phyloP scores from a whole-genome alignment of 176 grass and related monocot species.

The Hsuehochloa calcarea region DNA sequence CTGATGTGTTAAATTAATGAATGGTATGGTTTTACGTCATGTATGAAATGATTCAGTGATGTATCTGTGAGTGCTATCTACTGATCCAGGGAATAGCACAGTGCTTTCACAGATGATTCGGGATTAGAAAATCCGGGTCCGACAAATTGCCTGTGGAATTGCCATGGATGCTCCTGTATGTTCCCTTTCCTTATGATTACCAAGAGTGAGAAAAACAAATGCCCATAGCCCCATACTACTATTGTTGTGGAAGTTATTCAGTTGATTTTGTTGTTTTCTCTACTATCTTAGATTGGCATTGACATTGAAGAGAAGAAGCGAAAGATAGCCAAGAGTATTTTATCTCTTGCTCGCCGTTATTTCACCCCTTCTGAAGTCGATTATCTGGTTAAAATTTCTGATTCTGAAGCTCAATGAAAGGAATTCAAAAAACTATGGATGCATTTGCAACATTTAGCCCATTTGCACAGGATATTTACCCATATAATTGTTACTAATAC shows the following conservation, averaged over 20 bases:
- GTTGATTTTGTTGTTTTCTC: conserved; percentile 17
- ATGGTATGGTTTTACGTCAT: too few relatives aligned
- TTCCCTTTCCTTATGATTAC: conserved; percentile 18
- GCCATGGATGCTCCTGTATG: conserved; percentile 60
- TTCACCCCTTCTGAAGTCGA: conserved; percentile 82
- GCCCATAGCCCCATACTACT: neutral
- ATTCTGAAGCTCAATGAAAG: conserved; percentile 62
- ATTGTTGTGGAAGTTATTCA: conserved; percentile 9
- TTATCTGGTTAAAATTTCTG: conserved; percentile 52
- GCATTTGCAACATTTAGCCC: neutral
- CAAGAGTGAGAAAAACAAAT: neutral
- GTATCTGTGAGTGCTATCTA: too few relatives aligned
- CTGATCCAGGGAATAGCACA: too few relatives aligned
- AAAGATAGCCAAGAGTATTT: conserved; percentile 62
- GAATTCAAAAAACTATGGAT: conserved; percentile 93
- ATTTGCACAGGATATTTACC: conserved; percentile 2
- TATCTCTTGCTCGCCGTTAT: conserved; percentile 78
- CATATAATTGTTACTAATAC: neutral
- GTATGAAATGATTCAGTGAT: too few relatives aligned
- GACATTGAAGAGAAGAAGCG: conserved; percentile 87
- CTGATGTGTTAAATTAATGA: too few relatives aligned
- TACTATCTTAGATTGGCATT: conserved; percentile 72
- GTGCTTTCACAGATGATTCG: too few relatives aligned
- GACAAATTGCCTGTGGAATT: conserved; percentile 84
- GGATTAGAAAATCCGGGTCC: too few relatives aligned